Percentiles rank a stretch among this genome's conserved stretches.
These are phyloP conservation scores for Trametes maxima DNA, from an alignment of 768 basidiomycete genomes.

Conservation along the genomic window DNA sequence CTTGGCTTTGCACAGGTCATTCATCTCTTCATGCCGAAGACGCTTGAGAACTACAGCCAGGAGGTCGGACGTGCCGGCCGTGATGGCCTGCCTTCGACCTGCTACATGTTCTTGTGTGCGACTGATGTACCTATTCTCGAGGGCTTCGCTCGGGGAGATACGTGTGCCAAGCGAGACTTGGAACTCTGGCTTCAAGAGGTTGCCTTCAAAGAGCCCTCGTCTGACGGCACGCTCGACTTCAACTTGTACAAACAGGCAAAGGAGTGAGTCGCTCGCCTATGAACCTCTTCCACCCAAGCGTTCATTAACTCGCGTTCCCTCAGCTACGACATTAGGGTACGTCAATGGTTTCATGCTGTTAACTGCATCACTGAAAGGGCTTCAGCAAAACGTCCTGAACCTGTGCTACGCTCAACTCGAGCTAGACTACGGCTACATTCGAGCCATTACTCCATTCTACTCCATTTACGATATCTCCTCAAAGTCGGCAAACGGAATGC, in stretches of 20 bases:
- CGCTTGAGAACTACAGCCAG: conserved; percentile 48
- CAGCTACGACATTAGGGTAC: conserved; percentile 45
- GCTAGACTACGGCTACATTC: conserved; percentile 45
- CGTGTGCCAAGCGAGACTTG: conserved; percentile 41
- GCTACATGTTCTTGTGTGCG: conserved; percentile 47
- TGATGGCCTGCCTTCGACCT: conserved; percentile 45
- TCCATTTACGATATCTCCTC: conserved; percentile 43
- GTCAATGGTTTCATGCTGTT: not conserved
- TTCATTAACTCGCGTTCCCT: not conserved
- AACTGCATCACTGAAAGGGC: not conserved
- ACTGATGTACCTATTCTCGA: conserved; percentile 49
- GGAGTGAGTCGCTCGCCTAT: conserved; percentile 30
- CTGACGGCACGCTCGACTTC: conserved; percentile 43
- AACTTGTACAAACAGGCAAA: conserved; percentile 45
- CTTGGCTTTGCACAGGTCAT: conserved; percentile 34
- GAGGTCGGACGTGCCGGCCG: conserved; percentile 49
- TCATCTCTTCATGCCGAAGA: conserved; percentile 48
- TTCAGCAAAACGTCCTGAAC: conserved; percentile 43
- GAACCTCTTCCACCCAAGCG: not conserved
- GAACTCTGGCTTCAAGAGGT: conserved; percentile 46
- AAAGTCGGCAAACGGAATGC: conserved; percentile 29
- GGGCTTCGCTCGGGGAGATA: conserved; percentile 52
- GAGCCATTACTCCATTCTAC: conserved; percentile 51
- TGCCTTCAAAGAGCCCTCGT: conserved; percentile 36
- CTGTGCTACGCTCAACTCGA: conserved; percentile 51